Conservation (phyloP, 345 rosid genomes). For the Gossypioides kirkii region DNA sequence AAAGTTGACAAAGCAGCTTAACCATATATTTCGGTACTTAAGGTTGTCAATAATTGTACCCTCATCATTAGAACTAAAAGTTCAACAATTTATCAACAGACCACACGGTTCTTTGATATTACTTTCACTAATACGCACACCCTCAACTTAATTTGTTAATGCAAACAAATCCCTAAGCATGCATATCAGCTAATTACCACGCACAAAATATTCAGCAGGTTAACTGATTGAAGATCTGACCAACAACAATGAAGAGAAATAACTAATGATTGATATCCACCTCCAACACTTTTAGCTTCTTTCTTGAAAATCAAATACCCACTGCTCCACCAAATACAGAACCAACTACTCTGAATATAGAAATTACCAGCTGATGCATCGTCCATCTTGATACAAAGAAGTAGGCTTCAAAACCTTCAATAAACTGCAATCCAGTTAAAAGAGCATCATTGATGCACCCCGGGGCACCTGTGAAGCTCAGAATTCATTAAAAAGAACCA, state of each 20-base stretch:
- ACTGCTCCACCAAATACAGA: background rate
- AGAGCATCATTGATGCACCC: conserved; percentile 85
- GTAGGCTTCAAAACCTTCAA: conserved; percentile 80
- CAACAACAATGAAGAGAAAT: background rate
- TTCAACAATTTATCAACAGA: background rate
- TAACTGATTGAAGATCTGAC: background rate
- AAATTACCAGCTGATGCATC: conserved; percentile 87
- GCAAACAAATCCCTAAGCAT: background rate
- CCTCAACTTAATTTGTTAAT: background rate
- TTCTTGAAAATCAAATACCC: background rate
- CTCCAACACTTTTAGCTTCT: background rate
- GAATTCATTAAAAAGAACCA: background rate
- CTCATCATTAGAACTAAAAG: background rate
- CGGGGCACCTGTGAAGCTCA: conserved; percentile 62
- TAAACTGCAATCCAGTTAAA: conserved; percentile 86
- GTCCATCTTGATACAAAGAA: conserved; percentile 91
- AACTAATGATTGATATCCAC: background rate
- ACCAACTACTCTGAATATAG: conserved; percentile 6
- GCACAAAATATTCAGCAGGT: background rate
- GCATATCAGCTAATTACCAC: background rate
- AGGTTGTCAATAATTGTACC: background rate
- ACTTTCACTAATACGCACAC: background rate
- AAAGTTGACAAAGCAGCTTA: background rate
- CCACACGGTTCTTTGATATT: background rate
- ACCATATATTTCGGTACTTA: background rate